phyloP scores from a whole-genome alignment of 2,329 filamentous ascomycete genomes.

The Scedosporium minutisporum region DNA sequence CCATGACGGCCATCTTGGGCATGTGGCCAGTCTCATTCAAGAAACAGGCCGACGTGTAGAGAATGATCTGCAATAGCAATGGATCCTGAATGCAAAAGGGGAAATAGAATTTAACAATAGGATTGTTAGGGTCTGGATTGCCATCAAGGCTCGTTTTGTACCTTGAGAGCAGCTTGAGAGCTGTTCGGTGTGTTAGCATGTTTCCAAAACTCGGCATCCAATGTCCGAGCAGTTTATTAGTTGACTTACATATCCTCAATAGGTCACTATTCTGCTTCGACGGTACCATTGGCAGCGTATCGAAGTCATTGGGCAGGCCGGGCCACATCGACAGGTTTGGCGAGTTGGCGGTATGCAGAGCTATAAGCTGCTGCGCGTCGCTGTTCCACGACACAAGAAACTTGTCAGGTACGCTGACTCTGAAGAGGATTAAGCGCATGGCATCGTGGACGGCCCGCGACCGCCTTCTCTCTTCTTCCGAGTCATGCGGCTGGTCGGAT shows the following conservation, averaged over 20 bases:
- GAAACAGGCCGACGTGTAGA: slow-evolving; percentile 42
- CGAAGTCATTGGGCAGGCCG: slow-evolving; percentile 20
- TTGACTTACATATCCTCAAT: slow-evolving; percentile 11
- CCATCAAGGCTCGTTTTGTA: slow-evolving; percentile 43
- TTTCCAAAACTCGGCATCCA: not conserved
- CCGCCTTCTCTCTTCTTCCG: slow-evolving; percentile 10
- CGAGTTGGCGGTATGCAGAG: not conserved
- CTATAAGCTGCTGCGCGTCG: not conserved
- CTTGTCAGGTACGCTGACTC: slow-evolving; percentile 3
- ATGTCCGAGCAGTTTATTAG: not conserved
- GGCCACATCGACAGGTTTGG: slow-evolving; percentile 9
- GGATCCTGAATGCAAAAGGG: slow-evolving; percentile 39
- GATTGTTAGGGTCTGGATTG: slow-evolving; percentile 31
- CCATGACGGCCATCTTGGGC: slow-evolving; percentile 30
- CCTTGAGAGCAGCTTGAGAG: slow-evolving; percentile 36
- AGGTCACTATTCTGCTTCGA: slow-evolving; percentile 36
- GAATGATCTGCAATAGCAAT: slow-evolving; percentile 35
- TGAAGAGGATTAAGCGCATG: not conserved
- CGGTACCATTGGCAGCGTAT: slow-evolving; percentile 29
- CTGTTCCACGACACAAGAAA: slow-evolving; percentile 7
- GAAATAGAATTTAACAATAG: slow-evolving; percentile 37
- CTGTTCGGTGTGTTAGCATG: slow-evolving; percentile 17
- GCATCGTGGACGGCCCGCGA: slow-evolving; percentile 5
- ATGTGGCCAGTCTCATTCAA: slow-evolving; percentile 38
- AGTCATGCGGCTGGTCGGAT: not conserved